A percentile compares a stretch with the other conserved stretches of the same genome.
These are phyloP conservation scores for Trametes meyenii DNA, from an alignment of 768 basidiomycete species.

Conservation along the genomic window DNA sequence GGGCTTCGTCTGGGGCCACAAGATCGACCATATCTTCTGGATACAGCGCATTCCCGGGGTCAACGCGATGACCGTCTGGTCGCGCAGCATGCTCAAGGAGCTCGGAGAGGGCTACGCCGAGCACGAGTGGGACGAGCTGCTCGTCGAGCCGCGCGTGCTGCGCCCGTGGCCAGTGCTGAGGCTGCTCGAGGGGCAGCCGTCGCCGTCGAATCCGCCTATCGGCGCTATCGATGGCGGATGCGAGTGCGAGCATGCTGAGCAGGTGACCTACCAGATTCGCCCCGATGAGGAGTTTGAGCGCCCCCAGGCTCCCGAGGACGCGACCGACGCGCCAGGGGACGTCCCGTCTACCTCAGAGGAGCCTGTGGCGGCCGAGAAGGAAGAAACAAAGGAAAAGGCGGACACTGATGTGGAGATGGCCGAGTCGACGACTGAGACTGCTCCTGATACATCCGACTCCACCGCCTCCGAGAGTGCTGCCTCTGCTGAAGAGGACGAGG, in stretches of 20 bases:
- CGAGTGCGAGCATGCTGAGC: slow-evolving; percentile 11
- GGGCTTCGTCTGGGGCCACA: slow-evolving; percentile 23
- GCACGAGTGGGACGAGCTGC: slow-evolving; percentile 17
- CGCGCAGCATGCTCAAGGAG: slow-evolving; percentile 38
- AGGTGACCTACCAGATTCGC: slow-evolving; percentile 6
- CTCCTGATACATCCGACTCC: background rate
- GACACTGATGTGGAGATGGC: slow-evolving; percentile 4
- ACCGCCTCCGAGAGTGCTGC: background rate
- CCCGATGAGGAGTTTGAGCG: background rate
- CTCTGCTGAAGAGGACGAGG: background rate
- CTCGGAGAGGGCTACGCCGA: slow-evolving; percentile 33
- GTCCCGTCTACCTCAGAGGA: background rate
- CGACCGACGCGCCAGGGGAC: background rate
- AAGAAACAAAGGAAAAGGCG: background rate
- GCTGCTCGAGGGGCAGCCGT: background rate
- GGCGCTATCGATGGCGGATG: slow-evolving; percentile 13
- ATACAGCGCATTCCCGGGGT: slow-evolving; percentile 16
- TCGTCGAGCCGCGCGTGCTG: slow-evolving; percentile 22
- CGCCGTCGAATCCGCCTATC: background rate
- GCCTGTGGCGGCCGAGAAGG: background rate
- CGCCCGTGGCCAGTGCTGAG: slow-evolving; percentile 28
- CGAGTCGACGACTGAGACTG: background rate
- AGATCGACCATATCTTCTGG: slow-evolving; percentile 15
- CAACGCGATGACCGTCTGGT: slow-evolving; percentile 37
- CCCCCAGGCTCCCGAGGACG: background rate